Percentiles rank a stretch among this genome's conserved stretches.
Evolutionary conservation across 2,329 filamentous ascomycete genomes (phyloP).

Genomic region (Rachicladosporium sp.): DNA sequence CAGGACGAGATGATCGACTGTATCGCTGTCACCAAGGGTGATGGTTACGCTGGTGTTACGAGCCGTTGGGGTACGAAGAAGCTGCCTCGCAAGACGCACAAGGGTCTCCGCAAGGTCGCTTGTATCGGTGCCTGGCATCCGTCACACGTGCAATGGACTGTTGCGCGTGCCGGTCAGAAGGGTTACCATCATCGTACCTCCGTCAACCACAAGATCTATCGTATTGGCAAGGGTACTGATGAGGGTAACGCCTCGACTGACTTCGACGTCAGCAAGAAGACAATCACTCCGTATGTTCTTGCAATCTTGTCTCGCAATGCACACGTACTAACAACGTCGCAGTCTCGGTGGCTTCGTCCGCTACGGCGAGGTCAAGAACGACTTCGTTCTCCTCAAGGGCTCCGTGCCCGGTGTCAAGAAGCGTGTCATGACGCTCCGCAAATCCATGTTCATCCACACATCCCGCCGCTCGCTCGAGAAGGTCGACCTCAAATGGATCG

Average conservation of each 20-base stretch:
- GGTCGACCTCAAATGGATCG: constrained; percentile 99
- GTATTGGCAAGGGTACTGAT: constrained; percentile 83
- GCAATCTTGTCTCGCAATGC: background rate
- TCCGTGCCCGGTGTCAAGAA: constrained; percentile 98
- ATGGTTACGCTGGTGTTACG: constrained; percentile 96
- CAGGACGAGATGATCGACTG: constrained; percentile 99
- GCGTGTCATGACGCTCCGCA: constrained; percentile 96
- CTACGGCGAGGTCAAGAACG: constrained; percentile 99
- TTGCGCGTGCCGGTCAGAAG: constrained; percentile 98
- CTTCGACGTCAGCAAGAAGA: constrained; percentile 97
- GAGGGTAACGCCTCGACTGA: constrained; percentile 91
- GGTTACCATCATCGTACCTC: constrained; percentile 99
- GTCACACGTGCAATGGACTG: constrained; percentile 99
- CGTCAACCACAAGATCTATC: constrained; percentile 99
- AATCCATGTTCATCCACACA: constrained; percentile 97
- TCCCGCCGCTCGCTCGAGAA: constrained; percentile 94
- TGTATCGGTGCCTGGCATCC: constrained; percentile 99
- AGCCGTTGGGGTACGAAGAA: constrained; percentile 99
- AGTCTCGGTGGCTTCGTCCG: constrained; percentile 98
- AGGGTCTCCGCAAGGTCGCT: constrained; percentile 99
- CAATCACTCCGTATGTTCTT: constrained; percentile 87
- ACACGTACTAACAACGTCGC: constrained; percentile 23
- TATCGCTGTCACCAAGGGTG: constrained; percentile 99
- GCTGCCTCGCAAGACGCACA: constrained; percentile 99
- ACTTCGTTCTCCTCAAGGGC: constrained; percentile 96